A percentile compares a stretch with the other conserved stretches of the same genome.
Conservation (phyloP, 345 rosid genomes). For the Murraya koenigii region DNA sequence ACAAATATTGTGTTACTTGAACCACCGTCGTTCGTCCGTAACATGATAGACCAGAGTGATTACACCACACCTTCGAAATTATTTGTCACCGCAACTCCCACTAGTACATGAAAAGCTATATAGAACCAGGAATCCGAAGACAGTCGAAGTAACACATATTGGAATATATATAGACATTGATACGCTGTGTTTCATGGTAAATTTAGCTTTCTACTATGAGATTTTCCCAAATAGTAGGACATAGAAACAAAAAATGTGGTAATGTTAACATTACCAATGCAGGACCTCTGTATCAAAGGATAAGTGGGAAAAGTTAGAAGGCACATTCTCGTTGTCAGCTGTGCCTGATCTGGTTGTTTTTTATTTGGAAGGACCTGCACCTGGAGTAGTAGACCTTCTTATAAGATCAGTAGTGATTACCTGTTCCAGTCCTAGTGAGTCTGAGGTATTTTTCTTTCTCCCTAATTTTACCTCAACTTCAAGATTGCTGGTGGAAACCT, state of each 20-base stretch:
- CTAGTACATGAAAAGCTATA: not conserved
- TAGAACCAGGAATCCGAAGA: not conserved
- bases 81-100: not conserved
- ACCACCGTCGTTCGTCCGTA: not conserved
- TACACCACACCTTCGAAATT: not conserved
- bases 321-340: conserved; percentile 62
- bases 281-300: conserved; percentile 65
- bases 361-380: conserved; percentile 90
- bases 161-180: no score
- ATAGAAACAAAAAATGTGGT: not conserved
- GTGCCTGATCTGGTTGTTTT: conserved; percentile 64
- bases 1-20: not conserved
- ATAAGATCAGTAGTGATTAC: conserved; percentile 63
- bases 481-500: not conserved
- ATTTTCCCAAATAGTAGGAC: not conserved
- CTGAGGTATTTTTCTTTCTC: conserved; percentile 36
- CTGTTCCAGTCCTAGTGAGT: conserved; percentile 38
- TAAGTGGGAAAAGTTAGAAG: conserved; percentile 74
- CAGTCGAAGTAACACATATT: not conserved
- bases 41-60: not conserved
- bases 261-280: conserved; percentile 21
- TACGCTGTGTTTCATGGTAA: no score
- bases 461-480: not conserved
- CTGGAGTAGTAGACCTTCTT: conserved; percentile 77
- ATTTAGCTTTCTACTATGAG: not conserved